These are phyloP conservation scores for Solanum neorickii DNA, from an alignment of 257 asterid genomes.

Conservation along the genomic window DNA sequence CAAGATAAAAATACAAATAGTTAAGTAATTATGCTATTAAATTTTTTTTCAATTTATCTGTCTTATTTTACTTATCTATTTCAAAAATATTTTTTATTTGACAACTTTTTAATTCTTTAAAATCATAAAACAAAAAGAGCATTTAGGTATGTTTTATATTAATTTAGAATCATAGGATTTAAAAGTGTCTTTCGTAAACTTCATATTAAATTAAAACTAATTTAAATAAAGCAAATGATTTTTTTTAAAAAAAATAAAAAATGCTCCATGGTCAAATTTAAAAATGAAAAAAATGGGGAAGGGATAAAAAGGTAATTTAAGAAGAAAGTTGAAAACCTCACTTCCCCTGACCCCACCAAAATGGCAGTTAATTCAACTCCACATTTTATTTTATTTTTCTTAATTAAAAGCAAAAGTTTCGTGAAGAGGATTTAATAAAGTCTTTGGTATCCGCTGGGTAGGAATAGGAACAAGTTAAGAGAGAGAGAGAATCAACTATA, in stretches of 20 bases:
- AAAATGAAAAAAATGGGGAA: background rate
- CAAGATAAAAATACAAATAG: background rate
- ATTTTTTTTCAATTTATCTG: background rate
- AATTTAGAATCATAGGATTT: accelerated
- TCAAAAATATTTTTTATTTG: background rate
- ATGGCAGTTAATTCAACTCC: background rate
- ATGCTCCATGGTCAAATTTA: background rate
- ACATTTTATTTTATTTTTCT: background rate
- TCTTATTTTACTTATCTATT: background rate
- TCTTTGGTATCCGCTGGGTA: background rate
- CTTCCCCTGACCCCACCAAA: background rate
- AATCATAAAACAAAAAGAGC: background rate
- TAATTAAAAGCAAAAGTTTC: background rate
- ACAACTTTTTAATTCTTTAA: background rate
- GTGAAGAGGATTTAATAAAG: background rate
- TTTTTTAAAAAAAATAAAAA: background rate
- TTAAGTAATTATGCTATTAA: background rate
- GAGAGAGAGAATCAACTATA: background rate
- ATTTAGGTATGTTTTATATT: background rate
- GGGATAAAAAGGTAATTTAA: background rate
- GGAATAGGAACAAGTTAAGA: background rate
- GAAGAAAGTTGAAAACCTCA: background rate
- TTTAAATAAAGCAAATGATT: background rate
- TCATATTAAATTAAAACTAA: too few relatives aligned
- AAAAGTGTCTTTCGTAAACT: background rate